phyloP scores from a whole-genome alignment of 2,329 filamentous ascomycete genomes.

The Hypoxylon rubiginosum region DNA sequence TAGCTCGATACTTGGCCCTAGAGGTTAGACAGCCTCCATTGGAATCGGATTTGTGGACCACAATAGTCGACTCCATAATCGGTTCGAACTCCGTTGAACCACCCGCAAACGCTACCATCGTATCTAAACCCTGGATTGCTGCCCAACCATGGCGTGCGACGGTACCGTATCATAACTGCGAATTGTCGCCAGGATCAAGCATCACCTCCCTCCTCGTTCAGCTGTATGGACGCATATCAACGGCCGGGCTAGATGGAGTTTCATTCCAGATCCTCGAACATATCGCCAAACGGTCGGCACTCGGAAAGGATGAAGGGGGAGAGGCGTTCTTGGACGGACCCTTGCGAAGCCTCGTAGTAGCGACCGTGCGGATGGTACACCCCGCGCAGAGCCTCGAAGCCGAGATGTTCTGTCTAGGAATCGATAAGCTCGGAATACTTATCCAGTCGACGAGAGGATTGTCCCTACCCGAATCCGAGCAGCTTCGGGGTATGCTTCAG shows the following conservation, averaged over 20 bases:
- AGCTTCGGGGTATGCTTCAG: not conserved
- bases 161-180: not conserved
- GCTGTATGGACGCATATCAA: not conserved
- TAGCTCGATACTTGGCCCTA: not conserved
- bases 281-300: not conserved
- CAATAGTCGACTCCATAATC: not conserved
- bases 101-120: not conserved
- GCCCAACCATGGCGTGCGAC: not conserved
- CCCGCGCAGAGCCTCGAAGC: not conserved
- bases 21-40: not conserved
- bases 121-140: not conserved
- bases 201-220: not conserved
- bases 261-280: not conserved
- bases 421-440: not conserved
- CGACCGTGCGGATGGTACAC: not conserved
- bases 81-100: not conserved
- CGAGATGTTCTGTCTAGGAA: not conserved
- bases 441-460: not conserved
- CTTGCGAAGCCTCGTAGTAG: not conserved
- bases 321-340: not conserved
- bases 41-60: not conserved
- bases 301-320: not conserved
- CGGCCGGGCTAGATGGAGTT: not conserved
- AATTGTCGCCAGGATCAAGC: not conserved
- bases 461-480: not conserved